phyloP scores from a whole-genome alignment of 2,329 filamentous ascomycete species.

The Ophiosphaerella narmari region DNA sequence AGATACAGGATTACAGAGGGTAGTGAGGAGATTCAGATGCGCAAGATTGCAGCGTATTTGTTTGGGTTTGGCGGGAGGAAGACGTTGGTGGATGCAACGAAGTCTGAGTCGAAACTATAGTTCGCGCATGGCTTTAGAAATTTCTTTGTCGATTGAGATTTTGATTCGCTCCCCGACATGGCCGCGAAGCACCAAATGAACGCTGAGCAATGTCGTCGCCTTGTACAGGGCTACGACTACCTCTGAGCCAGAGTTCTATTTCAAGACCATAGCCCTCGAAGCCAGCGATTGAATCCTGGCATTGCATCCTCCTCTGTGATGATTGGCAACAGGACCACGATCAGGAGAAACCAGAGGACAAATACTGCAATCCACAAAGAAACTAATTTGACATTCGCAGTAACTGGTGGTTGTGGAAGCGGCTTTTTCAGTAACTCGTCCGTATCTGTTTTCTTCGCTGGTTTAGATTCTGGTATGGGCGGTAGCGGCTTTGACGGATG shows the following conservation, averaged over 20 bases:
- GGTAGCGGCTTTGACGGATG: constrained; percentile 18
- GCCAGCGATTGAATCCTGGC: constrained; percentile 27
- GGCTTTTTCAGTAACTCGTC: constrained; percentile 9
- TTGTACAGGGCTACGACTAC: no score
- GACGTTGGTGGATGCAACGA: constrained; percentile 43
- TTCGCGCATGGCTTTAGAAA: background rate
- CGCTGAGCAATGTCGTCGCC: constrained; percentile 2
- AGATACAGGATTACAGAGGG: constrained; percentile 68
- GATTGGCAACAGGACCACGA: constrained; percentile 32
- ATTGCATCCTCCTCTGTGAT: constrained; percentile 36
- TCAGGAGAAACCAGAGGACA: constrained; percentile 26
- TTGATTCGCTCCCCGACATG: no score
- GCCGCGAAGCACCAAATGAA: background rate
- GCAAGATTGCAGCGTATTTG: constrained; percentile 65
- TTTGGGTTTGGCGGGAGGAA: constrained; percentile 59
- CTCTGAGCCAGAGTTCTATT: background rate
- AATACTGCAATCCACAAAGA: constrained; percentile 21
- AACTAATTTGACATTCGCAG: constrained; percentile 1
- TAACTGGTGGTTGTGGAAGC: constrained; percentile 14
- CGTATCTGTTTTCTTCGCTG: background rate
- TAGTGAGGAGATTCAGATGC: constrained; percentile 68
- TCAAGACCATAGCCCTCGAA: constrained; percentile 10
- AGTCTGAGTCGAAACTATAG: constrained; percentile 38
- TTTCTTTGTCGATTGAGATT: background rate
- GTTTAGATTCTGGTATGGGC: constrained; percentile 1